Base-by-base conservation (phyloP, 2,329 filamentous ascomycete species). In the Pseudopithomyces maydicus region DNA sequence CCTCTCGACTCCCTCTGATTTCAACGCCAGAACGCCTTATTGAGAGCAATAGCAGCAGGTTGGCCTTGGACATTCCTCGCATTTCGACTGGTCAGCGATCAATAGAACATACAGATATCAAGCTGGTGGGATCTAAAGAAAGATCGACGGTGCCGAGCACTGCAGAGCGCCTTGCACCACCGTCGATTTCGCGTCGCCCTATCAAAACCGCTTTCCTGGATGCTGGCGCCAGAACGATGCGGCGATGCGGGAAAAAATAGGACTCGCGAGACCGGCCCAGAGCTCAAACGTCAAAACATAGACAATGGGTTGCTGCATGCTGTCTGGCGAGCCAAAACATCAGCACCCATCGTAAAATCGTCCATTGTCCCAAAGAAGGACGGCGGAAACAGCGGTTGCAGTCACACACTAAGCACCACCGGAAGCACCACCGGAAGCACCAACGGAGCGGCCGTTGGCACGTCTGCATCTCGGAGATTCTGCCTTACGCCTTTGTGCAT, bases 401-500 rank as follows among this genome's bases (percentile, higher is more conserved):
- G 26, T 20, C 45, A 33, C 20, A 6, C 19, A 6, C 2, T 3
- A n/a, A n/a, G n/a, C n/a, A n/a, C 17, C 17, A 23, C 17, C 20
- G 14, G 10, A 17, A 50, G 47, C 47, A 14, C 35, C n/a, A 33
- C 36, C 48, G 38, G 29, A 52, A 20, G 45, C 26, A 45, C 26
- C 12, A 22, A 50, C 53, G 45, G 46, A 46, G 53, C 29, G 46
- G 22, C 53, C 45, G 46, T 33, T 32, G 36, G 38, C 41, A 41
- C 46, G 29, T 15, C 20, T 41, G 23, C 42, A 36, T 29, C 26
- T 26, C 33, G 32, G 17, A 45, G 29, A 44, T 29, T 56, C 54
- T 49, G 54, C 54, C 54, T 56, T 44, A 38, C 14, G 35, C 33
- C 20, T 53, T 17, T 36, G 2, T 36, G 38, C 44, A 48, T 56